A percentile compares a stretch with the other conserved stretches of the same genome.
phyloP scores from a whole-genome alignment of 2,329 filamentous ascomycete genomes.

The Cytospora chrysosperma region DNA sequence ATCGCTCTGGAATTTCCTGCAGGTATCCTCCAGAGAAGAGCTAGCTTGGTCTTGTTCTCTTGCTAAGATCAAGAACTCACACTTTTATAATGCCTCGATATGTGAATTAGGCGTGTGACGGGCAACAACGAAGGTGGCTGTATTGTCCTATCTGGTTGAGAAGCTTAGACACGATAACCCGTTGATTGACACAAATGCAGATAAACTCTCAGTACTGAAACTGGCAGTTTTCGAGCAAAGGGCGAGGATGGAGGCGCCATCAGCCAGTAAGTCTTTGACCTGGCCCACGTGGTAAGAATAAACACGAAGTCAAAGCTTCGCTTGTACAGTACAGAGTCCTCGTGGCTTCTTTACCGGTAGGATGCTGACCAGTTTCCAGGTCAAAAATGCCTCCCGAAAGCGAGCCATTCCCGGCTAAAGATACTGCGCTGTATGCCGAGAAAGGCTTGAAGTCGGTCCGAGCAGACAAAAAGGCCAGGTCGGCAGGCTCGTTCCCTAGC shows the following conservation, averaged over 20 bases:
- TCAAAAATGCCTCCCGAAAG: neutral
- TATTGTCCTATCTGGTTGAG: neutral
- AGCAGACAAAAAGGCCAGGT: neutral
- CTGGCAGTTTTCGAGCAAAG: neutral
- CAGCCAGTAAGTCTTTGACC: neutral
- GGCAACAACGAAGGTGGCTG: neutral
- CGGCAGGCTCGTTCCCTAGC: neutral
- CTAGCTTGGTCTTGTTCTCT: neutral
- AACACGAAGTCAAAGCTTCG: neutral
- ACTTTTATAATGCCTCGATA: neutral
- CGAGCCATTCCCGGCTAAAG: neutral
- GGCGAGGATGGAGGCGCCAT: neutral
- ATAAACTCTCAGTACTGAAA: neutral
- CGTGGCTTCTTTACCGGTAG: neutral
- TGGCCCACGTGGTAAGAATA: neutral
- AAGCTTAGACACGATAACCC: neutral
- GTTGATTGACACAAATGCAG: neutral
- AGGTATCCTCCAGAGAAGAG: neutral
- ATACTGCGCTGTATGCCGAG: neutral
- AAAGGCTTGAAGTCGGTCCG: neutral
- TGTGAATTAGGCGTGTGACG: neutral
- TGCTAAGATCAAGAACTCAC: neutral
- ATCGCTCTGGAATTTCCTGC: neutral
- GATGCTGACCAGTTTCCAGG: neutral
- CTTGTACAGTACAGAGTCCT: neutral